Base-by-base conservation (phyloP, 2,329 filamentous ascomycete species). In the Zymoseptoria crescenta region DNA sequence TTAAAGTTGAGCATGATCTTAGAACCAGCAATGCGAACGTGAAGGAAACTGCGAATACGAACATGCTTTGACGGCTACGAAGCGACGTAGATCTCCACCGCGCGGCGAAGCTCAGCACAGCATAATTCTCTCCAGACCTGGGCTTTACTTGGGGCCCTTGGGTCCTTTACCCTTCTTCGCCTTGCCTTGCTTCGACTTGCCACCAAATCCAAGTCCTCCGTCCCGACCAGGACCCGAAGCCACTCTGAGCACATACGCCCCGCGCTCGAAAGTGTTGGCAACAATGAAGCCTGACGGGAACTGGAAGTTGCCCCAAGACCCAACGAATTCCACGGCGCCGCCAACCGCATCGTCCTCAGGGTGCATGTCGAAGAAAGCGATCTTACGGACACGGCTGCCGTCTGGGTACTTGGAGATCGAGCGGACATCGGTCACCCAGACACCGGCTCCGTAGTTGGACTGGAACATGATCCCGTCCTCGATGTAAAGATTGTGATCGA, bases 201-300 rank as follows among this genome's bases (percentile, higher is more conserved):
- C 63, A 54, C 63, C 63, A 27, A 65, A 65, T 3, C 63, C 63
- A 9, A 51, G 56, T 9, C 63, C 63, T 49, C 63, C 63, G 55
- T 65, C 53, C 1, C 63, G 56, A 21, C 63, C 63, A 53, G 59
- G 59, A 49, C 63, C 63, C 5, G 55, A 60, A 19, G 63, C 63
- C 13, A 65, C 63, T 20, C 62, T 58, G 9, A 63, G 57, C 28
- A 73, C 69, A 61, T 74, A 74, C 16, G 67, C 72, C 60, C 80
- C 80, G 8, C 79, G 72, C 70, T 81, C 79, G 57, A 81, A 81
- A 1, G 75, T 79, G 69, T 81, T 81, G 61, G 81, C 68, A 8
- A 81, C 73, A 59, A 81, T 75, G 63, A 76, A 76, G 2, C 79
- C 80, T 0, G 74, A 77, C 66, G 75, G 75, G 67, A 81, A 81